These are phyloP conservation scores for Solanum verrucosum DNA, from an alignment of 257 asterid species.

Conservation along the genomic window DNA sequence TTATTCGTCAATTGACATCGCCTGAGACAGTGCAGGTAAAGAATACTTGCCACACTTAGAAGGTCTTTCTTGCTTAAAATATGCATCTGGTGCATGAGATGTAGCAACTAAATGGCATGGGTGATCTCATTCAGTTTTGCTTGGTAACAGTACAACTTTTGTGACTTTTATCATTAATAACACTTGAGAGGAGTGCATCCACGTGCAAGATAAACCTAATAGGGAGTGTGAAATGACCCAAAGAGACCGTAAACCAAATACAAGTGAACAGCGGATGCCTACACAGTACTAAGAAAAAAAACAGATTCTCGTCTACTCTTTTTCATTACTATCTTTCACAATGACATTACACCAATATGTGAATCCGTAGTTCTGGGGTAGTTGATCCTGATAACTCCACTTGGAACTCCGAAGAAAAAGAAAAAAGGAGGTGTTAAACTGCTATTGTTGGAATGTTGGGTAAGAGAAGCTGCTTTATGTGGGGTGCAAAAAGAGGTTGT, in stretches of 20 bases:
- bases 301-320: background rate
- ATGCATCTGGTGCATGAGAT: background rate
- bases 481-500: background rate
- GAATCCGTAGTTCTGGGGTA: background rate
- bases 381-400: background rate
- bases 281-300: background rate
- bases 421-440: background rate
- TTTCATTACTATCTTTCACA: background rate
- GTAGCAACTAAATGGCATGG: background rate
- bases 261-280: background rate
- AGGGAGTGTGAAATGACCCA: background rate
- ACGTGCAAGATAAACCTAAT: background rate
- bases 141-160: background rate
- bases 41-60: background rate
- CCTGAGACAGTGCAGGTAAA: slow-evolving; percentile 50
- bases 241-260: background rate
- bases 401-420: background rate
- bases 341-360: background rate
- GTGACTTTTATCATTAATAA: background rate
- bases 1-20: slow-evolving; percentile 40
- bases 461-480: background rate
- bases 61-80: background rate
- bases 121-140: background rate
- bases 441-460: background rate
- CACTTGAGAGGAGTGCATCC: background rate